Evolutionary conservation across 1,284 basidiomycete species (phyloP), one percentile per base, ranked within the genome.

Genomic region (Takashimella koratensis): DNA sequence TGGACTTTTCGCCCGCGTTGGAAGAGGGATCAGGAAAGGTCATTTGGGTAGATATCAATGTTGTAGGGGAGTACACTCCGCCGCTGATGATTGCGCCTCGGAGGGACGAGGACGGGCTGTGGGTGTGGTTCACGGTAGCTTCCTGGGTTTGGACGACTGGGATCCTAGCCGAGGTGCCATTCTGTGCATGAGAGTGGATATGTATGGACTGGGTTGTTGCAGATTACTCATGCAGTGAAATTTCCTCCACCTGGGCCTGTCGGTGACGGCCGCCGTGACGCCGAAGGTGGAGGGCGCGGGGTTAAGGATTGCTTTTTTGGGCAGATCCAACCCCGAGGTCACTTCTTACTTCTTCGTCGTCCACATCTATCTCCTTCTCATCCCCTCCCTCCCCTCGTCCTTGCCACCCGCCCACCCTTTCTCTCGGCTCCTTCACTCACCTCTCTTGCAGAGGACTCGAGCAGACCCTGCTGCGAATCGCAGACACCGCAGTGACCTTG

Each of bases 1-100:
- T 52, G 10, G 44, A 52, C 40, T 52, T 52, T 27, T 20, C 25
- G 5, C 50, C 50, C 3, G 50, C 50, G 5, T 25, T 49, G 11
- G 44, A 20, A 8, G 16, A 36, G 13, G 43, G 36, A 25, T 22
- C 20, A 5, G 49, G 43, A 6, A 27, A 30, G 26, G 44, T 52
- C 16, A 30, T 52, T n/a, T 52, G 50, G 50, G 21, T 44, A 4
- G 27, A 47, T 47, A 26, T 52, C n/a, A 36, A 36, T 16, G 30
- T 16, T 36, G 30, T 36, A 8, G 30, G 30, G 16, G 30, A 36
- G 8, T 8, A 8, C 16, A 16, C 30, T 36, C 10, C 10, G 30
- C 30, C 30, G 30, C 16, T 36, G 30, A 36, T 36, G 30, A 36
- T 36, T 16, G 16, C 16, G 30, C 30, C 30, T 16, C 8, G 30